Base-by-base conservation (phyloP, 2,329 filamentous ascomycete species). In the Paraphoma sp. region DNA sequence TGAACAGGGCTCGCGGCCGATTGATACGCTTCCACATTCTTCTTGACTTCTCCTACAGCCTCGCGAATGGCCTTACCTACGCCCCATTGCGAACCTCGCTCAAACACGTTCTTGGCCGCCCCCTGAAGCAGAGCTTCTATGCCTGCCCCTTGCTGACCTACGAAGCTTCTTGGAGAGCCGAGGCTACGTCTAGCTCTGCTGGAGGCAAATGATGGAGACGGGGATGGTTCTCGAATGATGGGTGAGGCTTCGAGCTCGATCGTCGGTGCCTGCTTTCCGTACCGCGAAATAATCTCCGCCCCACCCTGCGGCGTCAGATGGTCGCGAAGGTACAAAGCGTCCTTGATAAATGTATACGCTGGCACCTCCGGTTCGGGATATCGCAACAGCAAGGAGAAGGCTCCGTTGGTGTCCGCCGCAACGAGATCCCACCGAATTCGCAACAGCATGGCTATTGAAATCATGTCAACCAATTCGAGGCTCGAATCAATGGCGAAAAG, bases 391-490 rank as follows among this genome's bases (percentile, higher is more conserved):
- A 96, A 79, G 53, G 92, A 89, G 51, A 99, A 81, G 8, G 92
- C 94, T 36, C 87, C 85, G 1, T 95, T 94, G 70, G 97, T 97
- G 74, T 98, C 94, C 11, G 91, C 88, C 60, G 92, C 87, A 28
- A 98, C 80, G 36, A 99, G 80, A 65, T 93, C 87, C 93, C 93
- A 97, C 54, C 94, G 87, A 65, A 98, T 92, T 48, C 95, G 87
- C 45, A 99, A 81, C 23, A 99, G 81, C 93, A 99, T 98, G 6
- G 93, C 89, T 49, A 97, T 87, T 65, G 93, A 97, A n/a, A 97
- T 88, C 53, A 95, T 83, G 70, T 98, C 92, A 64, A 98, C 87
- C 31, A 98, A 80, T 48, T 93, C 87, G 29, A 97, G 79, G 0
- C 86, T 84, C 7, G 94, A 85, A 67, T 97, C 93, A 68, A 96